phyloP scores from a whole-genome alignment of 2,329 filamentous ascomycete genomes.

The Chrysosphaeria jannelii region DNA sequence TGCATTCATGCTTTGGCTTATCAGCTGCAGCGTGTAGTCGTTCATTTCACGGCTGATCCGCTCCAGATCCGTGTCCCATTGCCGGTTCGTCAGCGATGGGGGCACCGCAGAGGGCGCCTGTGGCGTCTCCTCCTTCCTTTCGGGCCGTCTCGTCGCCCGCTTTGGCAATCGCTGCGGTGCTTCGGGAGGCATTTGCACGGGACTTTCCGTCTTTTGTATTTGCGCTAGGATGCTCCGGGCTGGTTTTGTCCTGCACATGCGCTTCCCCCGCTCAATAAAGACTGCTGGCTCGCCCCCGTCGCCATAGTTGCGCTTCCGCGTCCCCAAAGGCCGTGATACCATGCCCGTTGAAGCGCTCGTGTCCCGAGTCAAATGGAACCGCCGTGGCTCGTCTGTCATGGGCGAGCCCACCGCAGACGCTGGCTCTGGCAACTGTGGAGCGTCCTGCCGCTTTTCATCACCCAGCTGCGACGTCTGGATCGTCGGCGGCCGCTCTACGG shows the following conservation, averaged over 20 bases:
- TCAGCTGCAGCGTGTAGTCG: conserved; percentile 25
- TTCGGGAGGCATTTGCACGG: too few species aligned
- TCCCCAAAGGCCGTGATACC: too few species aligned
- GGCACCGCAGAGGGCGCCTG: conserved; percentile 7
- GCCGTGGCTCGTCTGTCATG: conserved; percentile 8
- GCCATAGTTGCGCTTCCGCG: too few species aligned
- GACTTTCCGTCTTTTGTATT: too few species aligned
- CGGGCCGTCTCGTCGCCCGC: too few species aligned
- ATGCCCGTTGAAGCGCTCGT: too few species aligned
- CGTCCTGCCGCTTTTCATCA: conserved; percentile 7
- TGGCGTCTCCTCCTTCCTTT: too few species aligned
- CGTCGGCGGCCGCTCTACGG: conserved; percentile 3
- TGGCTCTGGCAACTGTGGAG: neutral
- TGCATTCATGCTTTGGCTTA: conserved; percentile 17
- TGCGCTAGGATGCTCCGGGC: too few species aligned
- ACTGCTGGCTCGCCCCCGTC: too few species aligned
- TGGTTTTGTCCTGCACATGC: too few species aligned
- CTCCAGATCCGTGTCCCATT: conserved; percentile 15
- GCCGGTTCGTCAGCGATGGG: conserved; percentile 6
- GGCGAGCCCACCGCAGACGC: neutral
- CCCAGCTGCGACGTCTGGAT: conserved; percentile 18
- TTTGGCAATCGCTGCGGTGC: too few species aligned
- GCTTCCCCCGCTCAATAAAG: too few species aligned
- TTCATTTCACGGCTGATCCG: conserved; percentile 24
- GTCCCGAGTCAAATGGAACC: conserved; percentile 20